A percentile compares a stretch with the other conserved stretches of the same genome.
These are phyloP conservation scores for Ophiostoma montium DNA, from an alignment of 2,329 filamentous ascomycete genomes.

Conservation along the genomic window DNA sequence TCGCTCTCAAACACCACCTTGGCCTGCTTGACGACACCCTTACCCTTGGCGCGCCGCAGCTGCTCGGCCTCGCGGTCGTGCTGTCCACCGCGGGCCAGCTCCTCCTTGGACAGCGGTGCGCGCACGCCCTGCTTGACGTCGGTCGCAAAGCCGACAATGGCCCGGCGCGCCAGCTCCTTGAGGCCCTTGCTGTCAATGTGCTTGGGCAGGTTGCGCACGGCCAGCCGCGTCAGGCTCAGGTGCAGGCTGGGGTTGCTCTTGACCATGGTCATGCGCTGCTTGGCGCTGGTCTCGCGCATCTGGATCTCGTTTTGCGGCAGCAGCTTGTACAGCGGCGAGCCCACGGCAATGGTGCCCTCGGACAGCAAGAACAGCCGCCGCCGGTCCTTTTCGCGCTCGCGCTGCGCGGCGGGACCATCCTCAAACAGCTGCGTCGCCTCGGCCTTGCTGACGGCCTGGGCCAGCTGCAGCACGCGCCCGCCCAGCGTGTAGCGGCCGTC, in stretches of 20 bases:
- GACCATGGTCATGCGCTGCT: constrained; percentile 80
- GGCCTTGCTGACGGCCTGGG: constrained; percentile 70
- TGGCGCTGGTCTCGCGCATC: constrained; percentile 75
- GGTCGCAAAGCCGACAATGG: constrained; percentile 84
- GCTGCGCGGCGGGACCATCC: constrained; percentile 49
- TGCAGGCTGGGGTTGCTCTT: constrained; percentile 83
- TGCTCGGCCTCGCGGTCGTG: constrained; percentile 71
- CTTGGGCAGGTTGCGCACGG: constrained; percentile 80
- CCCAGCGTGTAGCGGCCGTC: constrained; percentile 81
- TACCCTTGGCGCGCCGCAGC: constrained; percentile 65
- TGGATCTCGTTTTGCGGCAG: constrained; percentile 69
- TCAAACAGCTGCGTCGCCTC: constrained; percentile 66
- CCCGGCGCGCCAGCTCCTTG: constrained; percentile 79
- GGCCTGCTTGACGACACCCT: constrained; percentile 77
- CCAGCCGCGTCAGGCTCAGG: constrained; percentile 77
- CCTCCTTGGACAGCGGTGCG: constrained; percentile 74
- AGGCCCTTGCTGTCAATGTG: constrained; percentile 73
- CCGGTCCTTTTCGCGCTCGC: constrained; percentile 68
- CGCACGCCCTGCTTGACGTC: constrained; percentile 73
- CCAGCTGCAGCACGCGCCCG: constrained; percentile 71
- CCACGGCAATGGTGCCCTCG: constrained; percentile 70
- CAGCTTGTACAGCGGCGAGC: constrained; percentile 61
- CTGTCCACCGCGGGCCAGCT: constrained; percentile 64
- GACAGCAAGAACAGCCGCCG: constrained; percentile 74
- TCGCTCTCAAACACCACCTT: constrained; percentile 89